phyloP scores from a whole-genome alignment of 768 basidiomycete species.

The Russula dissimulans region DNA sequence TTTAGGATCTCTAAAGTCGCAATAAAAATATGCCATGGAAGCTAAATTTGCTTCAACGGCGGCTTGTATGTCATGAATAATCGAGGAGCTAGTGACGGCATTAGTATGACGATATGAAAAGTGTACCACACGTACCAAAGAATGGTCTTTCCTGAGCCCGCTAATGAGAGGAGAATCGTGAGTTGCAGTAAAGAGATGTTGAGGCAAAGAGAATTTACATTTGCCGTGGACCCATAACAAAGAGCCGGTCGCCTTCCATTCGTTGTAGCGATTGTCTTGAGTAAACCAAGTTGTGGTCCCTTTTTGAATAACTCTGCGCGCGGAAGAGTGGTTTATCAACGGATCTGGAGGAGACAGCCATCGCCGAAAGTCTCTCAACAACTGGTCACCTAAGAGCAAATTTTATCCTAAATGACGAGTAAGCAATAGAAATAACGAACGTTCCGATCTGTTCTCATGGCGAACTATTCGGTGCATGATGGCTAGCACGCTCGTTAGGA shows the following conservation, averaged over 20 bases:
- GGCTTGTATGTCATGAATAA: conserved; percentile 2
- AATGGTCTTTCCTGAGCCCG: conserved; percentile 8
- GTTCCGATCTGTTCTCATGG: background rate
- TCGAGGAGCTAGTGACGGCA: background rate
- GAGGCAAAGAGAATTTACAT: background rate
- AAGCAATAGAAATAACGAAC: background rate
- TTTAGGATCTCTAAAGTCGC: conserved; percentile 1
- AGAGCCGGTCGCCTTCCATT: background rate
- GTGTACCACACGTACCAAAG: background rate
- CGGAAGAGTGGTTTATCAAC: background rate
- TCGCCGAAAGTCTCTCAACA: background rate
- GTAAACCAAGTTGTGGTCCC: conserved; percentile 8
- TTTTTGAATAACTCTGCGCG: background rate
- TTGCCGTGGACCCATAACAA: conserved; percentile 9
- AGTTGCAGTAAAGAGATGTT: background rate
- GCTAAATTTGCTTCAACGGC: conserved; percentile 1
- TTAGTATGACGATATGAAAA: background rate
- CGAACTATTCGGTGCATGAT: background rate
- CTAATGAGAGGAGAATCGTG: background rate
- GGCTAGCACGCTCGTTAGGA: background rate
- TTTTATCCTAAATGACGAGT: background rate
- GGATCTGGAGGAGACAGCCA: conserved; percentile 12
- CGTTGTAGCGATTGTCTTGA: background rate
- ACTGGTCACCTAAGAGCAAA: background rate
- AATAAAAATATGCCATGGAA: conserved; percentile 6